phyloP scores from a whole-genome alignment of 2,329 filamentous ascomycete species.

The Amauroascus niger region DNA sequence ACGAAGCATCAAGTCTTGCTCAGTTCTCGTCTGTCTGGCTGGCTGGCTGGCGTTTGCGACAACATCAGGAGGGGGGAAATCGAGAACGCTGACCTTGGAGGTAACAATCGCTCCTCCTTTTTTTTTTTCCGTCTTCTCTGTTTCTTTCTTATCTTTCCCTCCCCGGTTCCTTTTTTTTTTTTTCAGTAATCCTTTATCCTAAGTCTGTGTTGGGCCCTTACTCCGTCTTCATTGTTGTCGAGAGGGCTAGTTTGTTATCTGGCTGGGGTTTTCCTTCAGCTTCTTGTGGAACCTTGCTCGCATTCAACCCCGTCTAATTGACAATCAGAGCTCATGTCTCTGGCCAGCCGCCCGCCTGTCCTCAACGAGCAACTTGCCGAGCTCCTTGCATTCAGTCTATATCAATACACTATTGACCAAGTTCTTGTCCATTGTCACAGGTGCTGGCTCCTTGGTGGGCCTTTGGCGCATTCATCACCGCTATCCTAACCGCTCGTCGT shows the following conservation, averaged over 20 bases:
- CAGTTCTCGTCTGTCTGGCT: background rate
- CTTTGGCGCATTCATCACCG: conserved; percentile 11
- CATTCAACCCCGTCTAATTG: background rate
- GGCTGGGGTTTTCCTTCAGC: background rate
- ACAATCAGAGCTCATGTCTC: background rate
- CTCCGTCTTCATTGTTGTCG: background rate
- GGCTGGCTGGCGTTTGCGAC: too few species aligned
- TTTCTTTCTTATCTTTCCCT: background rate
- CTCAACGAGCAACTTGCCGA: background rate
- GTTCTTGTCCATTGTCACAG: background rate
- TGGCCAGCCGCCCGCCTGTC: background rate
- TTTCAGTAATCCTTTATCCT: background rate
- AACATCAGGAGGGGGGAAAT: background rate
- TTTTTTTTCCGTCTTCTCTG: background rate
- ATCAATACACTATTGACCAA: background rate
- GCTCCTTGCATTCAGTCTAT: background rate
- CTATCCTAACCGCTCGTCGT: background rate
- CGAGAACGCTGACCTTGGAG: background rate
- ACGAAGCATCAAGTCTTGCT: too few species aligned
- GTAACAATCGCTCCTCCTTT: background rate
- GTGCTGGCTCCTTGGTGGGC: conserved; percentile 10
- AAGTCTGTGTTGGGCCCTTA: background rate
- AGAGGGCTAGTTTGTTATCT: background rate
- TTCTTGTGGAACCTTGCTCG: conserved; percentile 2
- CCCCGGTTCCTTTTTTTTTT: background rate